Evolutionary conservation across 2,329 filamentous ascomycete species (phyloP).

Genomic region (Graphilbum fragrans): DNA sequence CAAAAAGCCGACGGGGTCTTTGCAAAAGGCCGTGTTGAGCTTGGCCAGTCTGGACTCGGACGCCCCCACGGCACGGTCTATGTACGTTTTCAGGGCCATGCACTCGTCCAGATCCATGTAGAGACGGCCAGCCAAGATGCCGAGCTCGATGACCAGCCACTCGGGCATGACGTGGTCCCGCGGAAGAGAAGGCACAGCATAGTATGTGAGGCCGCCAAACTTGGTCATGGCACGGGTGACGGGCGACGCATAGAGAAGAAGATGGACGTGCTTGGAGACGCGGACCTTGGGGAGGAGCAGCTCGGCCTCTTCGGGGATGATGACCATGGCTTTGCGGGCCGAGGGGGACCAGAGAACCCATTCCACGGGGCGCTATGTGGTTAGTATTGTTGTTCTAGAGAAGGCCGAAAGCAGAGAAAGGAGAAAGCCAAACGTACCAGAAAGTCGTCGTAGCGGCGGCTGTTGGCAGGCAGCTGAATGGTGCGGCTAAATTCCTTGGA

Average conservation of each 20-base stretch:
- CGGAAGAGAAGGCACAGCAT: conserved; percentile 35
- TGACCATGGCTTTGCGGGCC: conserved; percentile 35
- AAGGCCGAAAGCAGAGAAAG: conserved; percentile 5
- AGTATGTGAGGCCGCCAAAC: conserved; percentile 43
- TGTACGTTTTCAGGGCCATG: conserved; percentile 16
- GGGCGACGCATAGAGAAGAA: conserved; percentile 43
- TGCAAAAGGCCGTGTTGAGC: conserved; percentile 13
- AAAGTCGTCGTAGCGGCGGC: conserved; percentile 19
- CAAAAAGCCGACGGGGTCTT: conserved; percentile 31
- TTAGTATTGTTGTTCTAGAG: neutral
- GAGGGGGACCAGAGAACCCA: conserved; percentile 48
- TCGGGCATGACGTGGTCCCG: conserved; percentile 25
- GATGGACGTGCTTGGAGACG: conserved; percentile 11
- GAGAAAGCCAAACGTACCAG: conserved; percentile 14
- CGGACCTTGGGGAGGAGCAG: conserved; percentile 32
- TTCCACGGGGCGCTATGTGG: conserved; percentile 31
- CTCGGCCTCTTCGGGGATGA: conserved; percentile 54
- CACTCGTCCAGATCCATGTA: conserved; percentile 44
- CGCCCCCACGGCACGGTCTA: conserved; percentile 16
- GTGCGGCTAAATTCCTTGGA: conserved; percentile 36
- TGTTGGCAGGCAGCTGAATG: conserved; percentile 18
- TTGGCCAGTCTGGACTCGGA: neutral
- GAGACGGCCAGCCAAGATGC: conserved; percentile 46
- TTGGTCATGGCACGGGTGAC: conserved; percentile 46
- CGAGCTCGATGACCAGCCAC: conserved; percentile 46